Evolutionary conservation across 2,329 filamentous ascomycete genomes (phyloP).

Genomic region (Fusarium nanum): DNA sequence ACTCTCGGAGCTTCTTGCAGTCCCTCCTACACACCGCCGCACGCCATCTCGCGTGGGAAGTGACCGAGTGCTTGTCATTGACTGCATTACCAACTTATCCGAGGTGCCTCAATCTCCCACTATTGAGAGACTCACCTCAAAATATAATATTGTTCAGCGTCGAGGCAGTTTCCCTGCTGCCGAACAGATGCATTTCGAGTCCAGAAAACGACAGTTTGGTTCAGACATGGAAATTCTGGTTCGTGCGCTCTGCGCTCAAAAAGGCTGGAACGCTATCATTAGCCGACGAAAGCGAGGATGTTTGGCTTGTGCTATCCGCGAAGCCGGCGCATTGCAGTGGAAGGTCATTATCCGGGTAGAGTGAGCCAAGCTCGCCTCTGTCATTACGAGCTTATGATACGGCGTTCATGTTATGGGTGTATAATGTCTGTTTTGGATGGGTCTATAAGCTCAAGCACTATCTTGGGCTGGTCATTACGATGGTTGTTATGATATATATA

Average conservation of each 20-base stretch:
- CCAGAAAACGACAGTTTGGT: constrained; percentile 67
- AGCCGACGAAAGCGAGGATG: constrained; percentile 76
- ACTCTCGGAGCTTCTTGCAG: constrained; percentile 60
- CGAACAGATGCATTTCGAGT: constrained; percentile 67
- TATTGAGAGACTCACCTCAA: constrained; percentile 51
- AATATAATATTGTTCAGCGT: constrained; percentile 49
- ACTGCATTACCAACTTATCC: constrained; percentile 69
- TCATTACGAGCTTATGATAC: constrained; percentile 12
- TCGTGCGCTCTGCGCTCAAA: constrained; percentile 78
- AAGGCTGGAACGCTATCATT: constrained; percentile 79
- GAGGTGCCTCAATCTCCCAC: constrained; percentile 63
- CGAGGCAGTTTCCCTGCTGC: constrained; percentile 57
- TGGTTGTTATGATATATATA: constrained; percentile 14
- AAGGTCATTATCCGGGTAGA: constrained; percentile 73
- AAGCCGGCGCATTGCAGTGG: constrained; percentile 77
- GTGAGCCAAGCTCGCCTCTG: constrained; percentile 42
- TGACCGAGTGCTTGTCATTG: constrained; percentile 66
- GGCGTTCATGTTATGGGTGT: constrained; percentile 25
- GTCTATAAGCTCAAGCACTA: constrained; percentile 7
- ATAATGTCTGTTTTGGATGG: neutral
- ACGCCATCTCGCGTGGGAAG: constrained; percentile 42
- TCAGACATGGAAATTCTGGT: constrained; percentile 77
- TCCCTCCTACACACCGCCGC: constrained; percentile 49
- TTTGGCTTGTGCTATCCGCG: constrained; percentile 77
- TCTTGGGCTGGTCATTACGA: neutral